Evolutionary conservation across 352 stramenopile species (phyloP).

Genomic region (Elongisporangium prolatum): DNA sequence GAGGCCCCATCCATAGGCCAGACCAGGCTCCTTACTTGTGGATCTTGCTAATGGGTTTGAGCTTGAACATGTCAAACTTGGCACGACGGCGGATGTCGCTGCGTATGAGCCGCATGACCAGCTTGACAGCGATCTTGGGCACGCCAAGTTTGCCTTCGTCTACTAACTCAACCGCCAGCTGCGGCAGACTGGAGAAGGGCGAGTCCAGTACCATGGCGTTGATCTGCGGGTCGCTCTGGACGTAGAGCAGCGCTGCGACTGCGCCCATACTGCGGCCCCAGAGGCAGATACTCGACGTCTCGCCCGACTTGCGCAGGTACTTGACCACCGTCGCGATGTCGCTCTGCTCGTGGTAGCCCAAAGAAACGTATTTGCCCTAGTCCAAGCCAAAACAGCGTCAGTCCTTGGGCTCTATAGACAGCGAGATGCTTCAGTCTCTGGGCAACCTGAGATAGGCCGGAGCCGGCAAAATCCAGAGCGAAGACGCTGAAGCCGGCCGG

Average conservation of each 20-base stretch:
- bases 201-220: conserved; percentile 83
- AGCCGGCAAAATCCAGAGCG: conserved; percentile 75
- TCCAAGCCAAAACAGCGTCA: neutral
- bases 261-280: conserved; percentile 82
- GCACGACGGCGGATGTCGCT: conserved; percentile 73
- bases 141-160: conserved; percentile 80
- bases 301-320: conserved; percentile 45
- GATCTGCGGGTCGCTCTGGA: conserved; percentile 43
- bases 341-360: conserved; percentile 70
- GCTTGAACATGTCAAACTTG: conserved; percentile 88
- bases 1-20: neutral
- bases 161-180: conserved; percentile 67
- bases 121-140: conserved; percentile 71
- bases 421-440: no score
- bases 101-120: conserved; percentile 81
- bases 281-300: conserved; percentile 60
- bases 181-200: conserved; percentile 73
- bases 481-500: conserved; percentile 80
- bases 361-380: conserved; percentile 77
- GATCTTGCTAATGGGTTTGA: conserved; percentile 73
- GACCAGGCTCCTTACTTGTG: conserved; percentile 37
- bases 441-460: conserved; percentile 37
- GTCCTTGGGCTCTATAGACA: neutral
- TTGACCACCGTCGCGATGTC: conserved; percentile 73
- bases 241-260: conserved; percentile 69